A percentile compares a stretch with the other conserved stretches of the same genome.
phyloP scores from a whole-genome alignment of 345 rosid genomes.

The Dipteronia sinensis region DNA sequence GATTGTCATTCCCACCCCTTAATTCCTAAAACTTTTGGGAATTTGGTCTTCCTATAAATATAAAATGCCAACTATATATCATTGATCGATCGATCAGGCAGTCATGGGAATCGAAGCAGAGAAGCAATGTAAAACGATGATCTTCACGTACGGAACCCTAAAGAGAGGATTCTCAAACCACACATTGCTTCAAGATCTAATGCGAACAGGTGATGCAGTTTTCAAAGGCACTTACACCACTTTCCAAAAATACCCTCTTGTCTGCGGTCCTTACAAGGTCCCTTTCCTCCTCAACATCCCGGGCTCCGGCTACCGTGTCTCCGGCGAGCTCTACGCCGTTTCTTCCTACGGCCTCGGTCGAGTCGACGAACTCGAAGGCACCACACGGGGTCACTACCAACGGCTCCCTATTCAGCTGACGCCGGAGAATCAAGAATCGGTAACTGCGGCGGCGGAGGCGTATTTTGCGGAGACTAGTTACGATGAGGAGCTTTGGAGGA shows the following conservation, averaged over 20 bases:
- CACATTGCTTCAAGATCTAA: conserved; percentile 63
- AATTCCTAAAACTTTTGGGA: too few relatives aligned
- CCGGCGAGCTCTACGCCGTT: conserved; percentile 82
- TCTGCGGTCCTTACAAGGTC: conserved; percentile 82
- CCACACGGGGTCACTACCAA: conserved; percentile 61
- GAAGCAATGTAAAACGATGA: conserved; percentile 22
- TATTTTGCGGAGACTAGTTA: conserved; percentile 68
- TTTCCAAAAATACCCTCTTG: conserved; percentile 55
- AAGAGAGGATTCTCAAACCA: conserved; percentile 81
- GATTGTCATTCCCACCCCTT: too few relatives aligned
- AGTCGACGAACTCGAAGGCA: conserved; percentile 82
- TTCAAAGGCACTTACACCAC: conserved; percentile 62
- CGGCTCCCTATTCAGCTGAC: conserved; percentile 43
- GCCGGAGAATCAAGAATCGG: not conserved
- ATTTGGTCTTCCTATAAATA: too few relatives aligned
- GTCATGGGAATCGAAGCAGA: conserved; percentile 26
- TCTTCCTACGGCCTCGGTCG: conserved; percentile 52
- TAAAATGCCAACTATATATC: too few relatives aligned
- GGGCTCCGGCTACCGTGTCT: conserved; percentile 54
- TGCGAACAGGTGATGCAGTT: conserved; percentile 63
- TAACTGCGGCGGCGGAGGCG: conserved; percentile 42
- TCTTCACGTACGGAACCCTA: conserved; percentile 84
- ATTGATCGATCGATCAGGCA: too few relatives aligned
- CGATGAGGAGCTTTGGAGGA: conserved; percentile 63
- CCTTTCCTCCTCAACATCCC: conserved; percentile 86